phyloP scores from a whole-genome alignment of 1,139 yeast species.

The Scheffersomyces cryptocercus region DNA sequence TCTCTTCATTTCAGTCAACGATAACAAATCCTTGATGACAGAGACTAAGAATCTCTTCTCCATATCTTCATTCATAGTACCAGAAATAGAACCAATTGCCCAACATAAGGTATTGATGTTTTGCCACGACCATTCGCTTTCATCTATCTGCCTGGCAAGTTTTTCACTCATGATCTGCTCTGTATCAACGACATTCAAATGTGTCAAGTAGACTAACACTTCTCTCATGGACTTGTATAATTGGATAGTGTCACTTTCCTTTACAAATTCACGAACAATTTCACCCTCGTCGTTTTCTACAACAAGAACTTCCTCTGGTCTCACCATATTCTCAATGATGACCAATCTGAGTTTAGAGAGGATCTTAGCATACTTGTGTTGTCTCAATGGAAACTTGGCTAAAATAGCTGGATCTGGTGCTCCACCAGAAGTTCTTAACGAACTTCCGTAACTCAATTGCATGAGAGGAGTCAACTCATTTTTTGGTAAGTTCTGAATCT shows the following conservation, averaged over 20 bases:
- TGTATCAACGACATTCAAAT: slow-evolving; percentile 91
- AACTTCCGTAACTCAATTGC: slow-evolving; percentile 62
- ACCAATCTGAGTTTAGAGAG: slow-evolving; percentile 84
- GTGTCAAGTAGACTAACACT: slow-evolving; percentile 91
- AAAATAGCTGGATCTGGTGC: slow-evolving; percentile 84
- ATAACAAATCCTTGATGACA: slow-evolving; percentile 87
- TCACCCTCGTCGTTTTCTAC: slow-evolving; percentile 99
- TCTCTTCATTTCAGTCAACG: slow-evolving; percentile 91
- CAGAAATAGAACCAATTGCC: slow-evolving; percentile 99
- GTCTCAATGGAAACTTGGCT: slow-evolving; percentile 77
- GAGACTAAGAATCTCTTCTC: slow-evolving; percentile 91
- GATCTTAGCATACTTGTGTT: slow-evolving; percentile 74
- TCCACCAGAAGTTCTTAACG: slow-evolving; percentile 62
- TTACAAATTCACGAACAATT: slow-evolving; percentile 95
- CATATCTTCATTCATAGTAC: slow-evolving; percentile 98
- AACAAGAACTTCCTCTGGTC: slow-evolving; percentile 95
- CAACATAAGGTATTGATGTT: slow-evolving; percentile 95
- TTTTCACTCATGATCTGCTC: slow-evolving; percentile 92
- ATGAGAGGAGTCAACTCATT: slow-evolving; percentile 71
- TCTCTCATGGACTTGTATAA: slow-evolving; percentile 95
- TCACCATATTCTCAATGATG: slow-evolving; percentile 94
- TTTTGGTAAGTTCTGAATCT: slow-evolving; percentile 78
- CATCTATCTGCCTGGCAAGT: slow-evolving; percentile 90
- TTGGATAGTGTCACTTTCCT: slow-evolving; percentile 95
- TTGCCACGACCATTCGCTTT: slow-evolving; percentile 99